Conservation (phyloP, 495 filamentous ascomycete genomes). For the Talaromyces nanjingensis region DNA sequence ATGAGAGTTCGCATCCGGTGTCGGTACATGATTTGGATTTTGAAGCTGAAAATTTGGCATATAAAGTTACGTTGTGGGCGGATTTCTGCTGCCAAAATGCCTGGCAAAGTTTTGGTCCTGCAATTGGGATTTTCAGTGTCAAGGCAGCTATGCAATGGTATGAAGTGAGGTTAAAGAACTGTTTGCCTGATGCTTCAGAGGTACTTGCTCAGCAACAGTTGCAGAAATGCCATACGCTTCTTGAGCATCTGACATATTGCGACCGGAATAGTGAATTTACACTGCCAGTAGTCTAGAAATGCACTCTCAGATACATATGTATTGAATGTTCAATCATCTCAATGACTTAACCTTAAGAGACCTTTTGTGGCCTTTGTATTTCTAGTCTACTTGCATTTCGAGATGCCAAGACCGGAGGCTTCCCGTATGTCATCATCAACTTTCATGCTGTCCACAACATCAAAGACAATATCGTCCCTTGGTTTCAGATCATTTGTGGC, state of each 20-base stretch:
- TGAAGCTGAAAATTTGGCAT: neutral
- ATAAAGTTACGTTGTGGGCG: neutral
- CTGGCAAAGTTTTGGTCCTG: conserved; percentile 1
- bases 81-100: conserved; percentile 5
- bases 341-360: neutral
- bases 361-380: neutral
- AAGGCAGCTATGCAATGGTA: conserved; percentile 4
- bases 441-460: neutral
- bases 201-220: neutral
- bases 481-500: neutral
- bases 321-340: neutral
- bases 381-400: neutral
- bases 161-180: neutral
- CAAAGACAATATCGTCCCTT: neutral
- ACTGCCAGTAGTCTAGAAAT: neutral
- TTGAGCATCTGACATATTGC: conserved; percentile 1
- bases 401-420: neutral
- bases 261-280: conserved; percentile 1
- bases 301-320: neutral
- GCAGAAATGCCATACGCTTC: neutral
- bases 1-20: neutral
- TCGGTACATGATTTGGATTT: neutral
- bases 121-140: neutral
- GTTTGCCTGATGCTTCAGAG: neutral
- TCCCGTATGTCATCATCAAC: neutral